Percentiles rank a stretch among this genome's conserved stretches.
phyloP scores from a whole-genome alignment of 2,329 filamentous ascomycete species.

The Nakataea oryzae region DNA sequence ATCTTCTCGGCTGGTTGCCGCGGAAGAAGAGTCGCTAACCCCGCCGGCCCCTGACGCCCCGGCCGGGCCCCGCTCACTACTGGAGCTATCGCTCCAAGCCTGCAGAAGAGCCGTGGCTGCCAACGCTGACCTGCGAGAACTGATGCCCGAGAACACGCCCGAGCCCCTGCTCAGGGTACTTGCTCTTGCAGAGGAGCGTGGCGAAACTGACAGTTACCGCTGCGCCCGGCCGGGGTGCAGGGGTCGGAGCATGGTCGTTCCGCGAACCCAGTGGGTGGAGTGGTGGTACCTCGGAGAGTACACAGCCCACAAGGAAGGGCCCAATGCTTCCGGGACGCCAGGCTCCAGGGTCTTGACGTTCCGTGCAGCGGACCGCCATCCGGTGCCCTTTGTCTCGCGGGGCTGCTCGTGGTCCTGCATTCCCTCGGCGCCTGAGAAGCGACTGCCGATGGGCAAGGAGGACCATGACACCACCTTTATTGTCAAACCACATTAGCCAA shows the following conservation, averaged over 20 bases:
- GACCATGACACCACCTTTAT: neutral
- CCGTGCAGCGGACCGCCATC: conserved; percentile 12
- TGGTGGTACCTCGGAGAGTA: conserved; percentile 37
- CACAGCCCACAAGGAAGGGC: neutral
- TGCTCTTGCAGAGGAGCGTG: conserved; percentile 25
- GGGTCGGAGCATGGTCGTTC: conserved; percentile 32
- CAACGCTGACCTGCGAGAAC: conserved; percentile 25
- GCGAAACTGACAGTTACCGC: conserved; percentile 33
- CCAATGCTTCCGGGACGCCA: neutral
- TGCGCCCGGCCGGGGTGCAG: conserved; percentile 38
- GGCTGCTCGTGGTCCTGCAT: conserved; percentile 41
- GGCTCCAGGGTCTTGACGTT: conserved; percentile 16
- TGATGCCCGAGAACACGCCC: conserved; percentile 29
- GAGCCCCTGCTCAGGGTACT: conserved; percentile 28
- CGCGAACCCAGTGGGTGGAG: conserved; percentile 50
- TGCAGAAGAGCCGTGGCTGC: conserved; percentile 32
- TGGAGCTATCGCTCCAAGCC: conserved; percentile 37
- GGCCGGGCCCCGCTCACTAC: conserved; percentile 24
- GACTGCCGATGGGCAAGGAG: neutral
- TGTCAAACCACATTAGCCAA: neutral
- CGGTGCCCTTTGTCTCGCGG: conserved; percentile 34
- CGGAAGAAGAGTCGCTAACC: neutral
- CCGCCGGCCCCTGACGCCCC: conserved; percentile 1
- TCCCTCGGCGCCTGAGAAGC: conserved; percentile 13
- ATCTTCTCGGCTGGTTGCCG: neutral